These are phyloP conservation scores for Paraleonurus japonicus DNA, from an alignment of 257 asterid genomes.

Conservation along the genomic window DNA sequence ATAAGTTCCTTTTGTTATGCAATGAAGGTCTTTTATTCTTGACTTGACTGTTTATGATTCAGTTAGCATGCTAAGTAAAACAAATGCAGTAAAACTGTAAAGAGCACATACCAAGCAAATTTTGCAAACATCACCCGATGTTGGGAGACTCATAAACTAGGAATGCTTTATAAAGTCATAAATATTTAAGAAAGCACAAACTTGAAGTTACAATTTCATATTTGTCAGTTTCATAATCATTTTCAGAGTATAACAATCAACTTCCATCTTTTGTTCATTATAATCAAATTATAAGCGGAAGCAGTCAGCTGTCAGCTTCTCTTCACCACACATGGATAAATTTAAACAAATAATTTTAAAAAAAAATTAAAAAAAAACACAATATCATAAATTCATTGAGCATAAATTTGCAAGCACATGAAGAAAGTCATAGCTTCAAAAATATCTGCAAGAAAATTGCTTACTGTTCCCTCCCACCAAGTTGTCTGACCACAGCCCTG, in stretches of 20 bases:
- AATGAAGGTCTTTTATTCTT: slow-evolving; percentile 8
- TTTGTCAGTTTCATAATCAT: not conserved
- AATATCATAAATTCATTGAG: not conserved
- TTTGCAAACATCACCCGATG: no score
- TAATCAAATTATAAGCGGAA: not conserved
- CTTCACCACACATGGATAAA: slow-evolving; percentile 3
- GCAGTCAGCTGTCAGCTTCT: not conserved
- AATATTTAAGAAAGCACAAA: not conserved
- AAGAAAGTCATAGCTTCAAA: slow-evolving; percentile 2
- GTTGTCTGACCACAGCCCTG: slow-evolving; percentile 55
- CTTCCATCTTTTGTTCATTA: not conserved
- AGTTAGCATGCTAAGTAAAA: not conserved
- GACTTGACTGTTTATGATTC: not conserved
- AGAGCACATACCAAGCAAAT: not conserved
- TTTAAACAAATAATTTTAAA: not conserved
- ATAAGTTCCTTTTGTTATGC: not conserved
- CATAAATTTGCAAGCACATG: not conserved
- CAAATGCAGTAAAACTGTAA: slow-evolving; percentile 1
- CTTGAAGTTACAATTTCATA: not conserved
- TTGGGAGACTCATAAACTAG: no score
- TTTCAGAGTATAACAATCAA: not conserved
- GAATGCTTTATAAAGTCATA: not conserved
- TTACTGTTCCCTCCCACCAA: slow-evolving; percentile 80
- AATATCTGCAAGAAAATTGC: slow-evolving; percentile 19
- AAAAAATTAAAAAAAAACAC: not conserved